Conservation (phyloP, 192 early-diverging fungal genomes). For the Coemansia sp. region DNA sequence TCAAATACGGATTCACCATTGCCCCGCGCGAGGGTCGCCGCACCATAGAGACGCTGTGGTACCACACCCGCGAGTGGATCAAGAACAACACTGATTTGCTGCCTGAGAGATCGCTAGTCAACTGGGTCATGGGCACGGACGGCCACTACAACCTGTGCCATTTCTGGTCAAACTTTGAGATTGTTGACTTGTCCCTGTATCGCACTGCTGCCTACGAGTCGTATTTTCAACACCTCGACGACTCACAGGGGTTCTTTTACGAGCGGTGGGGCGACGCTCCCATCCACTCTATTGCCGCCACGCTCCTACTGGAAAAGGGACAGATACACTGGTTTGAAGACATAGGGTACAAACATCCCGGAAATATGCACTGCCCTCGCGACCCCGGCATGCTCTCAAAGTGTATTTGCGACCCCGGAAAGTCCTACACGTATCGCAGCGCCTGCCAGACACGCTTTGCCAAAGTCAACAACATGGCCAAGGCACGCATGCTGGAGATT, state of each 20-base stretch:
- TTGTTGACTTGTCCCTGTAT: conserved; percentile 59
- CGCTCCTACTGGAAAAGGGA: conserved; percentile 58
- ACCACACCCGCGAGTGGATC: conserved; percentile 54
- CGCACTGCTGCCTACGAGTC: conserved; percentile 53
- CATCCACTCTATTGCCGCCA: conserved; percentile 66
- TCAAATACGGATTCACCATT: conserved; percentile 71
- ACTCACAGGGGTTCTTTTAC: conserved; percentile 63
- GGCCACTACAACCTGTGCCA: conserved; percentile 68
- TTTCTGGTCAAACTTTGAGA: conserved; percentile 81
- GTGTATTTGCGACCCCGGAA: conserved; percentile 40
- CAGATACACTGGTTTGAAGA: conserved; percentile 75
- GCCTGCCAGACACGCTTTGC: conserved; percentile 49
- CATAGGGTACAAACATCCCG: conserved; percentile 69
- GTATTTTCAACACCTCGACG: conserved; percentile 62
- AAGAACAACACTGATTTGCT: conserved; percentile 39
- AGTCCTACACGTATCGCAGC: conserved; percentile 48
- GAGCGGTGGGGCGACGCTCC: conserved; percentile 62
- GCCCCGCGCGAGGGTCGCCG: conserved; percentile 56
- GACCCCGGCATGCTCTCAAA: conserved; percentile 44
- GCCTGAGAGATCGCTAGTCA: conserved; percentile 27
- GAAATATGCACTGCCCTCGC: conserved; percentile 68
- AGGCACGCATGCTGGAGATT: conserved; percentile 40
- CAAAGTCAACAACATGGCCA: conserved; percentile 49
- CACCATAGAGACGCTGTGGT: conserved; percentile 67
- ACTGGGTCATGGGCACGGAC: conserved; percentile 56